These are phyloP conservation scores for Trypanosoma melophagium DNA, from an alignment of 208 protist genomes.

Conservation along the genomic window DNA sequence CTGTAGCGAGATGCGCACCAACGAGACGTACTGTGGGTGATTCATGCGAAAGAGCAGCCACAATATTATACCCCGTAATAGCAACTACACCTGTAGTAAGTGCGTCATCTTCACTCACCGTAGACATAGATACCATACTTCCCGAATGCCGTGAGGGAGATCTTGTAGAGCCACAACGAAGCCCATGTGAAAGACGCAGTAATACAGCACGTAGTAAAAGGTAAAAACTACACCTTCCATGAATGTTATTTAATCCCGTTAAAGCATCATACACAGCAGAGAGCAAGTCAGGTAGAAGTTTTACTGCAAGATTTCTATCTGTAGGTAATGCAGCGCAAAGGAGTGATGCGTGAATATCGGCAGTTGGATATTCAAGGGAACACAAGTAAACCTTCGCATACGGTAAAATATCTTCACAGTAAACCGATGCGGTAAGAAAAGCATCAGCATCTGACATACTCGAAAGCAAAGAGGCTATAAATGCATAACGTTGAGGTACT, in stretches of 20 bases:
- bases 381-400: conserved; percentile 4
- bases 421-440: conserved; percentile 37
- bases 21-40: conserved; percentile 37
- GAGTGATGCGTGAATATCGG: conserved; percentile 34
- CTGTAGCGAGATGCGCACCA: conserved; percentile 34
- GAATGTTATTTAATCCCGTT: background rate
- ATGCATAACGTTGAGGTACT: conserved; percentile 29
- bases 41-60: conserved; percentile 33
- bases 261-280: conserved; percentile 31
- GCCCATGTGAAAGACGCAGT: conserved; percentile 18
- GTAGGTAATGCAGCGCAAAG: conserved; percentile 33
- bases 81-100: conserved; percentile 10
- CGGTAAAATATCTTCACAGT: conserved; percentile 32
- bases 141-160: background rate
- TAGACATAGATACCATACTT: background rate
- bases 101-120: conserved; percentile 6
- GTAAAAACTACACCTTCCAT: conserved; percentile 25
- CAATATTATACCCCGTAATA: conserved; percentile 29
- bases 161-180: background rate
- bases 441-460: conserved; percentile 53
- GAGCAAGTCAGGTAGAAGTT: conserved; percentile 33
- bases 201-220: conserved; percentile 31
- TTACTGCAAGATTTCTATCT: conserved; percentile 22
- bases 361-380: conserved; percentile 19
- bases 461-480: conserved; percentile 42